Percentiles rank a stretch among this genome's conserved stretches.
Conservation (phyloP, 164 flowering plant species). For the Nymphaea colorata region DNA sequence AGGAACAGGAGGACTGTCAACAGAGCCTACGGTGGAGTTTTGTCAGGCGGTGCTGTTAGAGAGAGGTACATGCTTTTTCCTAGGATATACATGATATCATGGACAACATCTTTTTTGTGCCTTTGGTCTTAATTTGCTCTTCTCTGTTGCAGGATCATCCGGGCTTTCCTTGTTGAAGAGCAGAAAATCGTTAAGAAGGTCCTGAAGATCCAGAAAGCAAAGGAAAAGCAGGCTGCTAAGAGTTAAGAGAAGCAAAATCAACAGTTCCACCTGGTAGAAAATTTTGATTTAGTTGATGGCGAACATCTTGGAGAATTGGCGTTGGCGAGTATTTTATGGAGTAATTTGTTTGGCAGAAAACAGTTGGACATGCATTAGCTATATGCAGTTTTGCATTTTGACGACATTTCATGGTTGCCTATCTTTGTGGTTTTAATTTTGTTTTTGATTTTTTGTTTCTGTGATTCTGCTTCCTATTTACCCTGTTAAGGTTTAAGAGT, state of each 20-base stretch:
- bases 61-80: conserved; percentile 30
- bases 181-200: conserved; percentile 47
- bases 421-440: too few species aligned
- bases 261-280: neutral
- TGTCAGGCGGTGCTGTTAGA: conserved; percentile 56
- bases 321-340: too few species aligned
- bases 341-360: too few species aligned
- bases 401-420: too few species aligned
- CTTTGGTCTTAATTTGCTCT: neutral
- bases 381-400: too few species aligned
- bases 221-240: conserved; percentile 28
- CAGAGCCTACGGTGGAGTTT: conserved; percentile 63
- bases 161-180: conserved; percentile 41
- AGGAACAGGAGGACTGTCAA: conserved; percentile 54
- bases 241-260: conserved; percentile 10
- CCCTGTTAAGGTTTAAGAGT: too few species aligned
- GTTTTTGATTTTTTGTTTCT: too few species aligned
- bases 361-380: too few species aligned
- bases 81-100: too few species aligned
- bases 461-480: too few species aligned
- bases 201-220: conserved; percentile 35
- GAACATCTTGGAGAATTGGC: too few species aligned
- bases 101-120: neutral
- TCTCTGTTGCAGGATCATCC: conserved; percentile 20
- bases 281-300: too few species aligned